Evolutionary conservation across 1,284 basidiomycete species (phyloP).

Genomic region (Pseudozyma tsukubaensis): DNA sequence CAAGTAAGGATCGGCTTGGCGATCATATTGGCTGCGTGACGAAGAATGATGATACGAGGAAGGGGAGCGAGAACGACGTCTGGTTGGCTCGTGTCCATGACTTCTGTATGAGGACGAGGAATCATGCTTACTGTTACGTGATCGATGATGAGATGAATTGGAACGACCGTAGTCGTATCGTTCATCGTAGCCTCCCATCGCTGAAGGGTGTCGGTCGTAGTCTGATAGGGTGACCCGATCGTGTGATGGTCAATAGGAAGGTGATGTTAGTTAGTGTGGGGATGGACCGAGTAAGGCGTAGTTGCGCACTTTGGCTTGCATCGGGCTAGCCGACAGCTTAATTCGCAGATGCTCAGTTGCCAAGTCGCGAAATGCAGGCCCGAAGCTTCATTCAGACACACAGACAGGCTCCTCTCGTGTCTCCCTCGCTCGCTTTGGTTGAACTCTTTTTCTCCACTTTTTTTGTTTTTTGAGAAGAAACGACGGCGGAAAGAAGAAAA

Average conservation of each 20-base stretch:
- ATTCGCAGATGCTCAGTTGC: too few relatives aligned
- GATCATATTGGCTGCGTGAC: conserved; percentile 40
- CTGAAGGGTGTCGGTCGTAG: background rate
- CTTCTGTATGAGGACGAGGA: conserved; percentile 36
- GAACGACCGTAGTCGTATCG: conserved; percentile 34
- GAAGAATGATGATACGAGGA: conserved; percentile 36
- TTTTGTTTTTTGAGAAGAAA: conserved; percentile 1
- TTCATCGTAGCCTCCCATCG: conserved; percentile 39
- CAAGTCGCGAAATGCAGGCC: too few relatives aligned
- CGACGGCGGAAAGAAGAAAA: background rate
- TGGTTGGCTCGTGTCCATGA: conserved; percentile 47
- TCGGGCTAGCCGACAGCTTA: too few relatives aligned
- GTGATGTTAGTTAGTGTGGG: too few relatives aligned
- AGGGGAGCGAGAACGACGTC: conserved; percentile 57
- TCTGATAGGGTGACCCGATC: too few relatives aligned
- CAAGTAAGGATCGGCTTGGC: conserved; percentile 9
- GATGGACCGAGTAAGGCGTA: too few relatives aligned
- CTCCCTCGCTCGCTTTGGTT: background rate
- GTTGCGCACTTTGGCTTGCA: too few relatives aligned
- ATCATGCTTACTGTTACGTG: conserved; percentile 56
- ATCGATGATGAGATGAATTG: conserved; percentile 27
- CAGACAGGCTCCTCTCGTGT: too few relatives aligned
- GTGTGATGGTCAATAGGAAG: too few relatives aligned
- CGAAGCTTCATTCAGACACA: too few relatives aligned
- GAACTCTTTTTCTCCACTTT: conserved; percentile 4